Conservation (phyloP, 176 grass and related monocot genomes). For the Triticum urartu region DNA sequence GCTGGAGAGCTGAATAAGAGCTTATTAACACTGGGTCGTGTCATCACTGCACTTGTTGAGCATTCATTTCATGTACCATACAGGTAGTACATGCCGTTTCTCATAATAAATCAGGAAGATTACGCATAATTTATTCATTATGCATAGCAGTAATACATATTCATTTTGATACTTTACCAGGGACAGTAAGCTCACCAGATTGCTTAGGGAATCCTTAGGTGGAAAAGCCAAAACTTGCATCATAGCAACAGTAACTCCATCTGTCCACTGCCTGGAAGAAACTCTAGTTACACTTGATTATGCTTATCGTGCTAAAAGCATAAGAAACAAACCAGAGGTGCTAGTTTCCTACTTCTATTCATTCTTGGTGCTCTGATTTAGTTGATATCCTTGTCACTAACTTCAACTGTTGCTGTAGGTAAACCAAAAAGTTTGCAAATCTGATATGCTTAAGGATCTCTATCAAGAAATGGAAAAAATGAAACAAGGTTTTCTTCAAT, state of each 20-base stretch:
- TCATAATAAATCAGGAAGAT: conserved; percentile 3
- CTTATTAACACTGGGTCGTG: conserved; percentile 85
- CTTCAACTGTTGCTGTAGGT: conserved; percentile 45
- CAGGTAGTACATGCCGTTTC: conserved; percentile 47
- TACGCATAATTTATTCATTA: not conserved
- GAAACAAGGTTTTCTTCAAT: conserved; percentile 65
- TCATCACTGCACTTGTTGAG: conserved; percentile 82
- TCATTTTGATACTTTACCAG: conserved; percentile 47
- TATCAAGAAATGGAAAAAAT: conserved; percentile 86
- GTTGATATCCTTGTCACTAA: conserved; percentile 24
- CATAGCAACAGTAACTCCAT: conserved; percentile 89
- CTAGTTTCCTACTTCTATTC: conserved; percentile 34
- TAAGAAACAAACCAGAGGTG: conserved; percentile 89
- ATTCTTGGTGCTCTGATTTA: not conserved
- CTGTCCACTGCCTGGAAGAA: conserved; percentile 70
- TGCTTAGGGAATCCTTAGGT: conserved; percentile 92
- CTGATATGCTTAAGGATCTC: conserved; percentile 73
- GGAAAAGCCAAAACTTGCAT: conserved; percentile 96
- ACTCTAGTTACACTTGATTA: conserved; percentile 91
- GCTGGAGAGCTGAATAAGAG: conserved; percentile 91
- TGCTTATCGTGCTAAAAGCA: conserved; percentile 81
- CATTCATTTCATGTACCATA: conserved; percentile 87
- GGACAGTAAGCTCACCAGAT: conserved; percentile 89
- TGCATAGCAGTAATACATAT: conserved; percentile 6
- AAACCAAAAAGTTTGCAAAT: conserved; percentile 72